Base-by-base conservation (phyloP, 2,329 filamentous ascomycete genomes). In the Neopestalotiopsis sp. region DNA sequence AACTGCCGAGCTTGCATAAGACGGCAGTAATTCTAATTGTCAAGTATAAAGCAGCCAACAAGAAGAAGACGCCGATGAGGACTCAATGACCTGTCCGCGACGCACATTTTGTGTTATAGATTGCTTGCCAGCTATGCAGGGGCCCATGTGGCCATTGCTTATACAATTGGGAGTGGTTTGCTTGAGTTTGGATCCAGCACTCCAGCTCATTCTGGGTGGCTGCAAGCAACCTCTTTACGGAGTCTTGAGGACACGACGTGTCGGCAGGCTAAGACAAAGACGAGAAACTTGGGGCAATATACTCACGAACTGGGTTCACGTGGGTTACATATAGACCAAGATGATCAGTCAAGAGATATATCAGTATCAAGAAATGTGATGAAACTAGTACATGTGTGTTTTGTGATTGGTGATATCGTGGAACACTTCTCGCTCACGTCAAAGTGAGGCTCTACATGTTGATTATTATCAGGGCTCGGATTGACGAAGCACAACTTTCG, bases 1-100 rank as follows among this genome's bases (percentile, higher is more conserved):
- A 59, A 61, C 65, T 10, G 49, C 14, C 14, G 13, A 24, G 52
- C 45, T 67, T 66, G 49, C 12, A 56, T 57, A 49, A 28, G 24
- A 66, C 28, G 32, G 40, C 49, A 24, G 60, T 12, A 42, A 59
- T 52, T 52, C 20, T 52, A 9, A 52, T 52, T 52, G 45, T n/a
- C 45, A 52, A 52, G 14, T 9, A 7, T 52, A 52, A 17, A 52
- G 14, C 45, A 20, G 45, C 45, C 45, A 52, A 52, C 45, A n/a
- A 52, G 20, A 52, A n/a, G 5, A 52, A 52, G 45, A 52, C 17
- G 5, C 17, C 17, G n/a, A 9, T 52, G 14, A 20, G 45, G n/a
- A 20, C 17, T 17, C 45, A 52, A 7, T n/a, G 17, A 20, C 17
- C 17, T 52, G 45, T 20, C 17, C 20, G 45, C 45, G 20, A 52